Base-by-base conservation (phyloP, 352 stramenopile genomes). In the Pythium aristosporum region DNA sequence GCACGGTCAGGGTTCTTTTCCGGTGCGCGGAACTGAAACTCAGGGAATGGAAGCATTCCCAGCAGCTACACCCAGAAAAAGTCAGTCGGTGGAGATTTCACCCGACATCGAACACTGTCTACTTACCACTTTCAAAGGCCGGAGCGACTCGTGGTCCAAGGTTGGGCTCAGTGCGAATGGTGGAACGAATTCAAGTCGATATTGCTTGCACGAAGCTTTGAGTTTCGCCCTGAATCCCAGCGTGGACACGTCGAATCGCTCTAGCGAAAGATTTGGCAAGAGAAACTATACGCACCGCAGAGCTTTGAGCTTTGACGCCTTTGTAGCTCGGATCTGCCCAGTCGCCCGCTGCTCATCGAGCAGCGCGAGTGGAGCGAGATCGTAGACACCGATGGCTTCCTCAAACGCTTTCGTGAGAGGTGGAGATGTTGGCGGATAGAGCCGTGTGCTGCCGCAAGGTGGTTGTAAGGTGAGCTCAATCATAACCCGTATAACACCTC, bases 291-390 rank as follows among this genome's bases (percentile, higher is more conserved):
- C 42, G 2, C 41, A 67, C 61, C 52, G 47, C 25, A 36, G 54
- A 16, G 18, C 25, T 41, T 34, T 47, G 16, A 41, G 23, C 5
- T 48, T n/a, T 9, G 42, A 42, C 5, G 12, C 16, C 23, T 56
- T 44, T 11, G 21, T n/a, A 3, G n/a, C 25, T 12, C 16, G 12
- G 21, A 68, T 62, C 11, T 44, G 30, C 36, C 62, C 32, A 9
- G 49, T 41, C 32, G 52, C 61, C 30, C 42, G 52, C 53, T 68
- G 52, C 10, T 62, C 53, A 23, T 68, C 52, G 12, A 68, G 47
- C 7, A 62, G 36, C n/a, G 32, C 11, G 6, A 68, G 36, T 13
- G 52, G 34, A 16, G 61, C 51, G 11, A 68, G 30, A 46, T 68
- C 61, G 20, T 57, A 68, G 12, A 43, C 25, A 15, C 32, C 9